Conservation (phyloP, 305 asterid genomes). For the Solanum hybrid region DNA sequence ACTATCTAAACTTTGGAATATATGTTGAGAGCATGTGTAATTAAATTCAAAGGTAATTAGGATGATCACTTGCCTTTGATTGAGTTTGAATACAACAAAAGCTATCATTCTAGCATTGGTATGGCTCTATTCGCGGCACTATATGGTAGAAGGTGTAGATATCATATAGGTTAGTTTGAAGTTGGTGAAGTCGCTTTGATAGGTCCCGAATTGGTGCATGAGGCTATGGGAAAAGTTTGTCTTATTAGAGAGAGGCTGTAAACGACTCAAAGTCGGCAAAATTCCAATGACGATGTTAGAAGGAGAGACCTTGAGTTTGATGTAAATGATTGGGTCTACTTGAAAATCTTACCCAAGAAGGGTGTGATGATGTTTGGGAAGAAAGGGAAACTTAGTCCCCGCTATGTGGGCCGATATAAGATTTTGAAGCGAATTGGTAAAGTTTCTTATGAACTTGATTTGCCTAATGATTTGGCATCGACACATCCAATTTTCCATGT, state of each 20-base stretch:
- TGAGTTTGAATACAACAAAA: no score
- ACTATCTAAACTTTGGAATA: no score
- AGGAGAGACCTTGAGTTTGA: not conserved
- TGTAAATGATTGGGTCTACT: not conserved
- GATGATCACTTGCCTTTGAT: no score
- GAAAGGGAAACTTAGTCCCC: not conserved
- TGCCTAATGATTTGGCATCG: not conserved
- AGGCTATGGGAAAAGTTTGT: not conserved
- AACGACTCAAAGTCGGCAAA: not conserved
- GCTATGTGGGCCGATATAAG: not conserved
- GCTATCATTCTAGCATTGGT: no score
- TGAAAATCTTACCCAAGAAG: not conserved
- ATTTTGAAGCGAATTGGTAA: not conserved
- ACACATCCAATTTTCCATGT: not conserved
- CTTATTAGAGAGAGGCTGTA: not conserved
- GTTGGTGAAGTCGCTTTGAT: not conserved
- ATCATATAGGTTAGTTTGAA: no score
- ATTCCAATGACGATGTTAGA: not conserved
- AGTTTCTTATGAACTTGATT: not conserved
- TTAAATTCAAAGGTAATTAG: no score
- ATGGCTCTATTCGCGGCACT: no score
- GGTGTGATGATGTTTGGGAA: not conserved
- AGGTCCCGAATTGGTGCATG: not conserved
- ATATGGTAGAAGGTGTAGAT: no score
- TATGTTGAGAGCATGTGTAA: no score